Evolutionary conservation across 768 basidiomycete genomes (phyloP).

Genomic region (Mycena maculata): DNA sequence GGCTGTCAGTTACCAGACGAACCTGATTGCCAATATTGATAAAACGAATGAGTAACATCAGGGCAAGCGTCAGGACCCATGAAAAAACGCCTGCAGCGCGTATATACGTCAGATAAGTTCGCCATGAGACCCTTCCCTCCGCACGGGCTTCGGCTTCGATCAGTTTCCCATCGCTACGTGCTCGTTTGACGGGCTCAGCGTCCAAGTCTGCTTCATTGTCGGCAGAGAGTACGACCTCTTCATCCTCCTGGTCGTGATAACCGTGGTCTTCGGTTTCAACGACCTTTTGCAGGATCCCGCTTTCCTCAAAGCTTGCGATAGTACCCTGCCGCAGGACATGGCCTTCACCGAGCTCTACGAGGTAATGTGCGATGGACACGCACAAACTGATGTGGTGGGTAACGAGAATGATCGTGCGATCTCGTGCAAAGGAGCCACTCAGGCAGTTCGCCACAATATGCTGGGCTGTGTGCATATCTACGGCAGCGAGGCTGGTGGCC

Average conservation of each 20-base stretch:
- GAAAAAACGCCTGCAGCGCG: constrained; percentile 66
- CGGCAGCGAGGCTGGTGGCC: constrained; percentile 65
- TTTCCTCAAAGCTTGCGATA: constrained; percentile 57
- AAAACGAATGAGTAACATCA: constrained; percentile 66
- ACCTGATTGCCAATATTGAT: constrained; percentile 72
- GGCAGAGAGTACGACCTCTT: constrained; percentile 17
- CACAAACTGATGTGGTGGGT: constrained; percentile 86
- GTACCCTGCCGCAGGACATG: constrained; percentile 61
- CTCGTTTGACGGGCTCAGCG: constrained; percentile 10
- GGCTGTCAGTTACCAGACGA: constrained; percentile 17
- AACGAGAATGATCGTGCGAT: constrained; percentile 82
- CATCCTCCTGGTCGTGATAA: constrained; percentile 39
- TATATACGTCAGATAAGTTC: constrained; percentile 73
- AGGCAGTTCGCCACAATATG: constrained; percentile 76
- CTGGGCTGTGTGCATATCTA: constrained; percentile 82
- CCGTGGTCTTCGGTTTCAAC: constrained; percentile 60
- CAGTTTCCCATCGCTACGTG: constrained; percentile 58
- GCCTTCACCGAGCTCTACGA: constrained; percentile 71
- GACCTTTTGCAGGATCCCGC: constrained; percentile 57
- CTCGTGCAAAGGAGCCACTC: constrained; percentile 66
- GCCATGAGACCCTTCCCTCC: constrained; percentile 70
- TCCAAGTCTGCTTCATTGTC: constrained; percentile 52
- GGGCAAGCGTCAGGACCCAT: constrained; percentile 64
- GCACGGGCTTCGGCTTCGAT: constrained; percentile 72
- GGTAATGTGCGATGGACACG: constrained; percentile 72